Conservation (phyloP, 2,329 filamentous ascomycete genomes). For the Chrysoporthe cubensis region DNA sequence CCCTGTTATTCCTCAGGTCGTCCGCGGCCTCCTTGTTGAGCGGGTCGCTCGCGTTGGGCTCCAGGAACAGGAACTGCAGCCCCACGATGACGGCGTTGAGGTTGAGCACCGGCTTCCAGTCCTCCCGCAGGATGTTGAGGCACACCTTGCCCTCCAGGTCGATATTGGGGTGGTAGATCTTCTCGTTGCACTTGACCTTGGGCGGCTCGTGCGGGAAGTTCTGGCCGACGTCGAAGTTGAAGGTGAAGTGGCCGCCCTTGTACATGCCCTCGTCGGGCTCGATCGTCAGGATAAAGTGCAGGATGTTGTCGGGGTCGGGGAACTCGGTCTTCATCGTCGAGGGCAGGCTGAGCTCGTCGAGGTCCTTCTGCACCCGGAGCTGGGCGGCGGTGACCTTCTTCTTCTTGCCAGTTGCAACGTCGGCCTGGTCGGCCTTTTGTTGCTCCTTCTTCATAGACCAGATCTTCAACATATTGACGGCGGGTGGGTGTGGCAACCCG, state of each 20-base stretch:
- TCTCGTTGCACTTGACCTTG: slow-evolving; percentile 95
- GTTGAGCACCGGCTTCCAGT: slow-evolving; percentile 99
- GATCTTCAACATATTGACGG: slow-evolving; percentile 90
- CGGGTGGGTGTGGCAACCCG: slow-evolving; percentile 20
- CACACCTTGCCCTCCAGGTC: slow-evolving; percentile 98
- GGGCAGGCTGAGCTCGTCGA: slow-evolving; percentile 79
- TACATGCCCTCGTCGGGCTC: slow-evolving; percentile 88
- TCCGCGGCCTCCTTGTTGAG: slow-evolving; percentile 98
- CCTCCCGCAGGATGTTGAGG: slow-evolving; percentile 93
- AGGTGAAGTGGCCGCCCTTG: slow-evolving; percentile 84
- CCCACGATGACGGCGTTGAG: slow-evolving; percentile 96
- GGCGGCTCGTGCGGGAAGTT: slow-evolving; percentile 97
- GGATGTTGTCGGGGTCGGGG: slow-evolving; percentile 81
- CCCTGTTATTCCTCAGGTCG: slow-evolving; percentile 82
- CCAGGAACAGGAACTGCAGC: slow-evolving; percentile 94
- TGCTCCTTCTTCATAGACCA: slow-evolving; percentile 99
- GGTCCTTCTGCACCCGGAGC: slow-evolving; percentile 91
- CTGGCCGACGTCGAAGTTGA: slow-evolving; percentile 89
- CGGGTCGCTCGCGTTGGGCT: slow-evolving; percentile 96
- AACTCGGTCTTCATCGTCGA: slow-evolving; percentile 82
- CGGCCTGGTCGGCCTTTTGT: slow-evolving; percentile 88
- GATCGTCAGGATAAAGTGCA: slow-evolving; percentile 82
- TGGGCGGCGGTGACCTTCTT: slow-evolving; percentile 99
- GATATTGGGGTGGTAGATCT: slow-evolving; percentile 99
- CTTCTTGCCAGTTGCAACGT: slow-evolving; percentile 78